A percentile compares a stretch with the other conserved stretches of the same genome.
Evolutionary conservation across 352 stramenopile genomes (phyloP).

Genomic region (Pythium aristosporum): DNA sequence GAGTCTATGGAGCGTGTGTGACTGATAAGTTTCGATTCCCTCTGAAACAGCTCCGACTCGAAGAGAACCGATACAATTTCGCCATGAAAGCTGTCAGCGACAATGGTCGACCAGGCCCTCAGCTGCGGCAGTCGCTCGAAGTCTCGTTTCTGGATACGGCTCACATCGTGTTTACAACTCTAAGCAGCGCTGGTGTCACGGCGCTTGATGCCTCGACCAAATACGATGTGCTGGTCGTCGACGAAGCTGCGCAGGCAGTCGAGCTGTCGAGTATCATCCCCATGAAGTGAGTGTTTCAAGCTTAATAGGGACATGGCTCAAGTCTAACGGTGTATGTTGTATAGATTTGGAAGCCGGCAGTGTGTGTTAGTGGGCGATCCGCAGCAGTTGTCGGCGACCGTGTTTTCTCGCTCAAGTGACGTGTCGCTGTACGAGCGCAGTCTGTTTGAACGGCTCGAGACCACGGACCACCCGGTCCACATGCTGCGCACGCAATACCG

Average conservation of each 20-base stretch:
- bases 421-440: slow-evolving; percentile 89
- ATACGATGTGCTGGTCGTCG: slow-evolving; percentile 85
- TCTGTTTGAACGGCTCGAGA: slow-evolving; percentile 92
- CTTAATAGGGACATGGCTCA: slow-evolving; percentile 3
- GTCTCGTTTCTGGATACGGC: slow-evolving; percentile 88
- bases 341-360: slow-evolving; percentile 85
- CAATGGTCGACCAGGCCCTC: slow-evolving; percentile 60
- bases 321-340: background rate
- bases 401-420: slow-evolving; percentile 86
- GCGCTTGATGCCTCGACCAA: slow-evolving; percentile 72
- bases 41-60: slow-evolving; percentile 53
- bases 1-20: background rate
- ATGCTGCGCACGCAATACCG: slow-evolving; percentile 89
- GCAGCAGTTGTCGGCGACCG: slow-evolving; percentile 92
- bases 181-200: slow-evolving; percentile 86
- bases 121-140: slow-evolving; percentile 76
- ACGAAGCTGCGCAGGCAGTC: slow-evolving; percentile 86
- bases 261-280: slow-evolving; percentile 88
- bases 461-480: slow-evolving; percentile 83
- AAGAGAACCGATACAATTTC: slow-evolving; percentile 83
- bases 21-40: background rate
- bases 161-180: slow-evolving; percentile 92
- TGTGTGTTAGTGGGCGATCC: slow-evolving; percentile 93
- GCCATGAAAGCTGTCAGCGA: slow-evolving; percentile 64
- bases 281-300: slow-evolving; percentile 65